Base-by-base conservation (phyloP, 768 basidiomycete genomes). In the Galerina sulciceps region DNA sequence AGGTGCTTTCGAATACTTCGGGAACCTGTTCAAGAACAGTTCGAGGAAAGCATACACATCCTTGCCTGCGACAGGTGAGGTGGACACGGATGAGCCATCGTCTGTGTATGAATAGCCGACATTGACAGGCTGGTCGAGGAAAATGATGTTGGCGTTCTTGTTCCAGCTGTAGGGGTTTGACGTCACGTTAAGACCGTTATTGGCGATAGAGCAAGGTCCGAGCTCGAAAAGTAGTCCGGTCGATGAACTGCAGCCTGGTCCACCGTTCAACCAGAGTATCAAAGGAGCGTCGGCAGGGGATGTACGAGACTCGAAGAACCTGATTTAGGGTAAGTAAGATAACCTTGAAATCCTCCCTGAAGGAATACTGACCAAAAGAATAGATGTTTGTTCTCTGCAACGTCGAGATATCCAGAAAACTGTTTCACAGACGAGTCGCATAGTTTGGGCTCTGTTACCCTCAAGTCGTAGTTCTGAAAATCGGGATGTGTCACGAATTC, bases 211-310 rank as follows among this genome's bases (percentile, higher is more conserved):
- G 74, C 96, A 98, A 0, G 96, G 95, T 0, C 96, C 96, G 18
- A 96, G 86, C 69, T 98, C 95, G 65, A 96, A 93, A 14, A 99
- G 79, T 20, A 97, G 83, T 10, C 96, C 96, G 1, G 92, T 90
- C 10, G 88, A 85, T 8, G 87, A 89, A 54, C 85, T 87, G 74
- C 86, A 87, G 9, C 87, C 84, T 18, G 86, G 87, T 11, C 89
- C 89, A 35, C 92, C 92, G 62, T 93, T 93, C n/a, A 93, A 78
- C 96, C 96, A 97, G 46, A 97, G 79, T 9, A 96, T 81, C 2
- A 98, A 81, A 4, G 95, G 96, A 6, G 91, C 94, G 52, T 85
- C 79, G 50, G 82, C 74, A 0, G 96, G 95, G 15, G 84, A 80
- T 53, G 75, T 77, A 36, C 95, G 82, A 1, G 90, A 85, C 75